Evolutionary conservation across 352 stramenopile species (phyloP).

Genomic region (Plasmopara viticola): DNA sequence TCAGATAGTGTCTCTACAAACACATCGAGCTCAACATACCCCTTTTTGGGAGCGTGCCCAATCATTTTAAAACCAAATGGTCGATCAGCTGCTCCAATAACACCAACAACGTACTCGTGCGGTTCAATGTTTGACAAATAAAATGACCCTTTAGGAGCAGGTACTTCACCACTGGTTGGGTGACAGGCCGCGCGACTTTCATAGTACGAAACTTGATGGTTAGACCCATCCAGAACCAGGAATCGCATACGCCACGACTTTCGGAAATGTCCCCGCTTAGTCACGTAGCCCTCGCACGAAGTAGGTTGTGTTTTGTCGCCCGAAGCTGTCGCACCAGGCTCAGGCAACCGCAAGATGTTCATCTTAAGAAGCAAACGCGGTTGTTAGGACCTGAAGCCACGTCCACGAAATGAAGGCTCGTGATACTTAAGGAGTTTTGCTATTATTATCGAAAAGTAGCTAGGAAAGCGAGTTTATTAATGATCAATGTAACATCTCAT

Average conservation of each 20-base stretch:
- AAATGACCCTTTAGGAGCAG: slow-evolving; percentile 54
- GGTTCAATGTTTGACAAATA: slow-evolving; percentile 74
- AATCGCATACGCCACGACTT: slow-evolving; percentile 83
- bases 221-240: slow-evolving; percentile 63
- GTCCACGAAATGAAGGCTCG: slow-evolving; percentile 6
- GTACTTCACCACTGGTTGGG: slow-evolving; percentile 10
- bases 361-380: slow-evolving; percentile 18
- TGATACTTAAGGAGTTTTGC: slow-evolving; percentile 1
- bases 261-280: slow-evolving; percentile 75
- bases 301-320: slow-evolving; percentile 49
- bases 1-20: slow-evolving; percentile 61
- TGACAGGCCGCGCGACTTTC: slow-evolving; percentile 61
- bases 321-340: slow-evolving; percentile 12
- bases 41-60: slow-evolving; percentile 63
- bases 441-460: slow-evolving; percentile 19
- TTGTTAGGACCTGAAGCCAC: not conserved
- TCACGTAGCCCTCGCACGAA: slow-evolving; percentile 83
- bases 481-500: slow-evolving; percentile 12
- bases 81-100: slow-evolving; percentile 60
- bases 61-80: slow-evolving; percentile 84
- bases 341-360: slow-evolving; percentile 56
- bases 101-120: slow-evolving; percentile 68
- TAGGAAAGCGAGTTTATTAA: not conserved
- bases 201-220: slow-evolving; percentile 66
- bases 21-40: slow-evolving; percentile 76